A percentile compares a stretch with the other conserved stretches of the same genome.
Conservation (phyloP, 257 asterid genomes). For the Capsicum baccatum region DNA sequence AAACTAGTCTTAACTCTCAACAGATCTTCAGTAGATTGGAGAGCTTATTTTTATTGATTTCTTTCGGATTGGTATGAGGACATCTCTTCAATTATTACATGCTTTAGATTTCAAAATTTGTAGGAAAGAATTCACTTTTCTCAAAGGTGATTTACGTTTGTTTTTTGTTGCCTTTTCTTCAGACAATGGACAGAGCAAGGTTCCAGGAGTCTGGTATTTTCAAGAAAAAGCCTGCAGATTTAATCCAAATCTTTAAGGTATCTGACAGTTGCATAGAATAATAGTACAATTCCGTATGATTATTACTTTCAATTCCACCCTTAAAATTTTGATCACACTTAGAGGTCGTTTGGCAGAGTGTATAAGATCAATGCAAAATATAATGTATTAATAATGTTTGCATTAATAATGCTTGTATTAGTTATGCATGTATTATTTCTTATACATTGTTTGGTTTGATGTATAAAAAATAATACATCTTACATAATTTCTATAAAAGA, state of each 20-base stretch:
- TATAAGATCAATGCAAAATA: too few relatives aligned
- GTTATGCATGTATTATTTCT: too few relatives aligned
- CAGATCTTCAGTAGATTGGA: not conserved
- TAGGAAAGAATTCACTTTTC: not conserved
- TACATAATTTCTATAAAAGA: too few relatives aligned
- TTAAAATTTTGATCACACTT: not conserved
- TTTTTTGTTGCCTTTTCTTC: slow-evolving; percentile 33
- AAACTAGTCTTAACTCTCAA: not conserved
- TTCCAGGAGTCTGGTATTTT: slow-evolving; percentile 82
- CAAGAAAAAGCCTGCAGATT: slow-evolving; percentile 84
- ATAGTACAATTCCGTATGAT: not conserved
- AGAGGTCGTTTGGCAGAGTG: too few relatives aligned
- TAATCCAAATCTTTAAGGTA: slow-evolving; percentile 93
- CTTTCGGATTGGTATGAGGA: slow-evolving; percentile 7
- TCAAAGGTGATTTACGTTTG: not conserved
- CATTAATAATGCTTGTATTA: too few relatives aligned
- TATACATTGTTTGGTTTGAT: too few relatives aligned
- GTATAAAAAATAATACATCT: too few relatives aligned
- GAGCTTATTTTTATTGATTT: not conserved
- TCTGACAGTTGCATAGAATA: slow-evolving; percentile 23
- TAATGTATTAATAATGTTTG: too few relatives aligned
- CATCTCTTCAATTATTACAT: slow-evolving; percentile 14
- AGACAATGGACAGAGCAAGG: slow-evolving; percentile 96
- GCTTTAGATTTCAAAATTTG: not conserved
- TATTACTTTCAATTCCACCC: not conserved